Evolutionary conservation across 2,329 filamentous ascomycete genomes (phyloP).

Genomic region (Blastomyces gilchristii): DNA sequence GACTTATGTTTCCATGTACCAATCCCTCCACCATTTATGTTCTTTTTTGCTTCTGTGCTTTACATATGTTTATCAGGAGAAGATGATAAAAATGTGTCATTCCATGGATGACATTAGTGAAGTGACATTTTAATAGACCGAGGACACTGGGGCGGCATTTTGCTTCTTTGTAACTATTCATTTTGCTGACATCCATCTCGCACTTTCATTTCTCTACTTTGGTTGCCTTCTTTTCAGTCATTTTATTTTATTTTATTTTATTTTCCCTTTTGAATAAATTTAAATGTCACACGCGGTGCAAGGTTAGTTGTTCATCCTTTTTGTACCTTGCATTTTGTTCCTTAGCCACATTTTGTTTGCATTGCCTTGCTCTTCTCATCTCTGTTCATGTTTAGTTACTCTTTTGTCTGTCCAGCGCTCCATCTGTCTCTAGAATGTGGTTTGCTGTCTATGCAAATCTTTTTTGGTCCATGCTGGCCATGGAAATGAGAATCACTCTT

Average conservation of each 20-base stretch:
- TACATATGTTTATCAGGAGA: slow-evolving; percentile 1
- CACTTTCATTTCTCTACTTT: background rate
- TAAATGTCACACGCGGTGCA: background rate
- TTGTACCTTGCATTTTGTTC: background rate
- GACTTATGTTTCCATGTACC: slow-evolving; percentile 1
- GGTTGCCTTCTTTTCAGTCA: background rate
- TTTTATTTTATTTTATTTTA: background rate
- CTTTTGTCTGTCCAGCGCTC: background rate
- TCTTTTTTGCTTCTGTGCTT: background rate
- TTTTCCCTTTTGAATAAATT: background rate
- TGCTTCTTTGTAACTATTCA: background rate
- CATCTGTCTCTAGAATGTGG: background rate
- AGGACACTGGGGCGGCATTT: background rate
- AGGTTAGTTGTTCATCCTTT: background rate
- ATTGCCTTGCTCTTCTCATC: background rate
- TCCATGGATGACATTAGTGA: background rate
- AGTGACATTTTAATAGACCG: background rate
- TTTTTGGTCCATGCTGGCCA: background rate
- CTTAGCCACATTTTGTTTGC: background rate
- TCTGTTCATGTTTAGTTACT: background rate
- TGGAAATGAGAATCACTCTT: background rate
- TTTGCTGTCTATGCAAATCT: background rate
- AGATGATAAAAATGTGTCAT: background rate
- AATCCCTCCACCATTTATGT: background rate
- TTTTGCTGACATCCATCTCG: background rate